Evolutionary conservation across 495 filamentous ascomycete genomes (phyloP), one percentile per base, ranked within the genome.

Genomic region (Aspergillus diversus): DNA sequence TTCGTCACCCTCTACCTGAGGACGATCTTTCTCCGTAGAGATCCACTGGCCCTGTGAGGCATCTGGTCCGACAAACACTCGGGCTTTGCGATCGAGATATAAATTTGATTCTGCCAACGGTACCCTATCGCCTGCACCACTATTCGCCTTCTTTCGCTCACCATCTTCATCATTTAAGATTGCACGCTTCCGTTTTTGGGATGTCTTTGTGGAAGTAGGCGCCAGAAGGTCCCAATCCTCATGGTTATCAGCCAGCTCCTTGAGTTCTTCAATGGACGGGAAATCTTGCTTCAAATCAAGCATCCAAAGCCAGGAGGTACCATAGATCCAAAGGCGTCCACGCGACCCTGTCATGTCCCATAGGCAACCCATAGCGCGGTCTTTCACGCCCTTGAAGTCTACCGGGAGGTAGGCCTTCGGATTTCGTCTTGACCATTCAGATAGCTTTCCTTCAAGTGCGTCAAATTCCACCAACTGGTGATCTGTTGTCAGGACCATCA

Each of bases 241-340:
- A 70, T 71, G 61, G 64, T 64, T 62, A 34, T 65, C 63, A 7
- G 50, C 67, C 12, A 65, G 63, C 31, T 67, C 67, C 48, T 47
- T 62, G 4, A 71, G 61, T 42, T 77, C 71, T 7, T 74, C 73
- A 5, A 69, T 63, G 3, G 77, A 68, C 0, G 82, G 83, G 55
- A 97, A 80, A 69, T 98, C 89, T 57, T 84, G 83, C 6, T 83
- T 83, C 5, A 97, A 70, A 73, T 98, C 92, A 62, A 98, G 85
- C 93, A 98, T 98, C 83, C 90, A 97, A 57, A 99, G 71, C 85
- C 92, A 97, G 0, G 84, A 86, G 7, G 82, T 81, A 11, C 92
- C 93, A 71, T 94, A 97, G 7, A 97, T 73, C 93, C 95, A 98
- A 3, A 94, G 74, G 5, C 93, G 83, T 57, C 89, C 80, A 13